Percentiles rank a stretch among this genome's conserved stretches.
Evolutionary conservation across 306 rosid genomes (phyloP).

Genomic region (Acmispon strigosus): DNA sequence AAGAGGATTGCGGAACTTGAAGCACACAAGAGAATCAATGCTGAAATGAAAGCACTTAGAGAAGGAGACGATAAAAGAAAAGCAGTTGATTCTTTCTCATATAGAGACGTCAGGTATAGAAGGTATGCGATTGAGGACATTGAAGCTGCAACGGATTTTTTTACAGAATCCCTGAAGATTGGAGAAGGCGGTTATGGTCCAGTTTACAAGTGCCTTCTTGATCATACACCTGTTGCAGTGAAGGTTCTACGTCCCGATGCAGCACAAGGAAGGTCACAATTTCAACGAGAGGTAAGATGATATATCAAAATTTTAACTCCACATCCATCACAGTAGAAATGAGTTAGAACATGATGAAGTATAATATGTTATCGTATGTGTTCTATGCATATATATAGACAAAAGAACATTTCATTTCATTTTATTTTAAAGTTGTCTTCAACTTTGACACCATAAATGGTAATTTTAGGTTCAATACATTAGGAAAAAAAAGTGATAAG

Average conservation of each 20-base stretch:
- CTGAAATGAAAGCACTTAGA: constrained; percentile 61
- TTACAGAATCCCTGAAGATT: constrained; percentile 53
- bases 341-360: no score
- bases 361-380: no score
- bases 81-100: constrained; percentile 51
- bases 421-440: no score
- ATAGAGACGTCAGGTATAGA: constrained; percentile 51
- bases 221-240: constrained; percentile 88
- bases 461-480: not conserved
- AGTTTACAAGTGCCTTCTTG: constrained; percentile 66
- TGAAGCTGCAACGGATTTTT: constrained; percentile 76
- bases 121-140: constrained; percentile 76
- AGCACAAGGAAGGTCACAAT: constrained; percentile 88
- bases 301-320: not conserved
- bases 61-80: constrained; percentile 67
- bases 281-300: constrained; percentile 69
- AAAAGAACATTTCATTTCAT: no score
- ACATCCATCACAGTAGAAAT: not conserved
- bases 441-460: not conserved
- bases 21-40: constrained; percentile 74
- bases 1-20: constrained; percentile 78
- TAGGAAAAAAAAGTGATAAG: not conserved
- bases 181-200: constrained; percentile 99
- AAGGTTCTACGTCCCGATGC: constrained; percentile 98
- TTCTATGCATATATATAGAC: no score